Evolutionary conservation across 2,329 filamentous ascomycete genomes (phyloP).

Genomic region (Colletotrichum caudatum): DNA sequence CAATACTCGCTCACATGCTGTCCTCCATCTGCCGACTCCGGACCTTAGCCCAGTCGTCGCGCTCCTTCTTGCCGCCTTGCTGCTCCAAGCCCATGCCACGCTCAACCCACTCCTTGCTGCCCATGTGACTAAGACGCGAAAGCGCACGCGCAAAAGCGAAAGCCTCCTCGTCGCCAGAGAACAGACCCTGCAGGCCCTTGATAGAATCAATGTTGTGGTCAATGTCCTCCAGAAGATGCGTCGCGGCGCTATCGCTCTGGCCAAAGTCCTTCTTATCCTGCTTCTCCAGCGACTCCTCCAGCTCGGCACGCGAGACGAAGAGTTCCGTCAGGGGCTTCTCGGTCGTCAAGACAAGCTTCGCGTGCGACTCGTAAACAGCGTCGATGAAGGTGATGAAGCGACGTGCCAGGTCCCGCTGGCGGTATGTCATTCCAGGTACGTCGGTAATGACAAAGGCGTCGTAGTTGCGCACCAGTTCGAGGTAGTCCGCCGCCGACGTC

Average conservation of each 20-base stretch:
- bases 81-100: constrained; percentile 76
- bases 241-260: constrained; percentile 75
- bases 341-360: constrained; percentile 95
- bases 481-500: constrained; percentile 93
- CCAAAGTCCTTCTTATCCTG: constrained; percentile 51
- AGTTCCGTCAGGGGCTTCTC: constrained; percentile 86
- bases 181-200: constrained; percentile 82
- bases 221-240: constrained; percentile 87
- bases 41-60: constrained; percentile 73
- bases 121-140: constrained; percentile 90
- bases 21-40: constrained; percentile 77
- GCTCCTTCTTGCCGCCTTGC: constrained; percentile 73
- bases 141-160: constrained; percentile 95
- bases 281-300: constrained; percentile 66
- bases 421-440: constrained; percentile 90
- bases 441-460: constrained; percentile 93
- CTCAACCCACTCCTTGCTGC: constrained; percentile 94
- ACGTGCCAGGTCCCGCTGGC: constrained; percentile 86
- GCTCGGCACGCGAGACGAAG: constrained; percentile 81
- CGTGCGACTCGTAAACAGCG: constrained; percentile 90
- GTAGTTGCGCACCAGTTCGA: constrained; percentile 90
- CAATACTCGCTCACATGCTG: constrained; percentile 62
- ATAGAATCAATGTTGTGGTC: constrained; percentile 86
- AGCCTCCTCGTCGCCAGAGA: constrained; percentile 93
- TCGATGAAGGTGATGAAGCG: constrained; percentile 98